These are phyloP conservation scores for Ophiostoma angusticollis DNA, from an alignment of 2,329 filamentous ascomycete genomes.

Conservation along the genomic window DNA sequence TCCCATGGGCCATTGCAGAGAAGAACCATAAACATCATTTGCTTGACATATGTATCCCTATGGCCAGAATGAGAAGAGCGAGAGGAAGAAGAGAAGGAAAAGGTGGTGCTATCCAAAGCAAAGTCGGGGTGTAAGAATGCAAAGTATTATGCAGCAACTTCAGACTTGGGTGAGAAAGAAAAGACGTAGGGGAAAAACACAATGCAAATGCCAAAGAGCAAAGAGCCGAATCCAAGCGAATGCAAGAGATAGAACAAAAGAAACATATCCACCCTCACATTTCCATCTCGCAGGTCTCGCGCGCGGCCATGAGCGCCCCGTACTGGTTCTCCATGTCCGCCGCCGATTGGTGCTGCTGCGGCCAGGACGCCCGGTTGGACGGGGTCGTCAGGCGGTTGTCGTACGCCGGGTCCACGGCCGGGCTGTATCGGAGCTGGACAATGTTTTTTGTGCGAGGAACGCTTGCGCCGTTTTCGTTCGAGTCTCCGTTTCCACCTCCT, in stretches of 20 bases:
- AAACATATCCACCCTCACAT: constrained; percentile 1
- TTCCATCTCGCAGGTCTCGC: constrained; percentile 12
- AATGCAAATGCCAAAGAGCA: not conserved
- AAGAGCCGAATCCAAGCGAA: no score
- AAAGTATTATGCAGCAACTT: no score
- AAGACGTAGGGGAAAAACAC: not conserved
- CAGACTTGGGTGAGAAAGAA: no score
- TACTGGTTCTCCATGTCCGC: constrained; percentile 65
- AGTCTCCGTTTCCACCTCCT: no score
- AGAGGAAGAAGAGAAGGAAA: not conserved
- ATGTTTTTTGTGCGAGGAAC: constrained; percentile 1
- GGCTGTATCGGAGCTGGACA: constrained; percentile 30
- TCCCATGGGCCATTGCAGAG: not conserved
- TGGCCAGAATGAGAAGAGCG: no score
- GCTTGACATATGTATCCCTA: no score
- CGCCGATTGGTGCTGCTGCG: constrained; percentile 34
- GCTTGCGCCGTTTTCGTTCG: constrained; percentile 1
- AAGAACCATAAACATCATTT: no score
- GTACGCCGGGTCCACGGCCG: constrained; percentile 59
- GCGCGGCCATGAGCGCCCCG: constrained; percentile 34
- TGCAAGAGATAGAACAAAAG: not conserved
- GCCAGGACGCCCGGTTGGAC: constrained; percentile 25
- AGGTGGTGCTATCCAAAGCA: no score
- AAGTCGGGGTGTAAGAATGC: no score
- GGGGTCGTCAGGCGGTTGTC: constrained; percentile 20